These are phyloP conservation scores for Cerrena zonata DNA, from an alignment of 1,284 basidiomycete species.

Conservation along the genomic window DNA sequence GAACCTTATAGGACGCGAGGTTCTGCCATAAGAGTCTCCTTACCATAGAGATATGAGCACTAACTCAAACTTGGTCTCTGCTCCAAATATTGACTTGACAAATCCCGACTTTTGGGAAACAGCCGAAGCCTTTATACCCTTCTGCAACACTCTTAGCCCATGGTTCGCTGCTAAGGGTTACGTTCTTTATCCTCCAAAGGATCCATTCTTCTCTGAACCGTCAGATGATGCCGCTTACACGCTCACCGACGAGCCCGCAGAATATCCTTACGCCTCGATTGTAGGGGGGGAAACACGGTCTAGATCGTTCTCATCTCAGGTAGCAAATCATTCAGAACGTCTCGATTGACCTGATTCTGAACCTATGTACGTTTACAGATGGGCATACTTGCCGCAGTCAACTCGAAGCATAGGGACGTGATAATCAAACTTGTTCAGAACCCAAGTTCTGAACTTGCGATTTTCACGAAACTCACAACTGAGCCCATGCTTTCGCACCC, in stretches of 20 bases:
- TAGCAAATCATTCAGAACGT: not conserved
- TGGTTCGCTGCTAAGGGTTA: not conserved
- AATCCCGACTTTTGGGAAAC: too few relatives aligned
- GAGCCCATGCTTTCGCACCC: not conserved
- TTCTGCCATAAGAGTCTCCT: too few relatives aligned
- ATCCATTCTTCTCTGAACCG: not conserved
- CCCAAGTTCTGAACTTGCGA: not conserved
- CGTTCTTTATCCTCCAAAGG: not conserved
- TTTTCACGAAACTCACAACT: not conserved
- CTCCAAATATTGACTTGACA: too few relatives aligned
- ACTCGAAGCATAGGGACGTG: not conserved
- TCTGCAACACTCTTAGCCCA: not conserved
- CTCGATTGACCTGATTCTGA: not conserved
- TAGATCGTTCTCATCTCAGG: not conserved
- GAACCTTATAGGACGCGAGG: too few relatives aligned
- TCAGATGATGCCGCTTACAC: not conserved
- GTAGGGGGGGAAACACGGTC: not conserved
- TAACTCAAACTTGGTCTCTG: too few relatives aligned
- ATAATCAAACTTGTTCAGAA: not conserved
- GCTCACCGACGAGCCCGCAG: not conserved
- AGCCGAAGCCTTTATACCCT: too few relatives aligned
- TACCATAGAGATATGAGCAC: too few relatives aligned
- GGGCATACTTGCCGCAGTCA: not conserved
- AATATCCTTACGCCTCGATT: not conserved
- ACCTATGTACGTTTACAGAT: not conserved